Conservation (phyloP, 495 filamentous ascomycete species). For the Darksidea phi region DNA sequence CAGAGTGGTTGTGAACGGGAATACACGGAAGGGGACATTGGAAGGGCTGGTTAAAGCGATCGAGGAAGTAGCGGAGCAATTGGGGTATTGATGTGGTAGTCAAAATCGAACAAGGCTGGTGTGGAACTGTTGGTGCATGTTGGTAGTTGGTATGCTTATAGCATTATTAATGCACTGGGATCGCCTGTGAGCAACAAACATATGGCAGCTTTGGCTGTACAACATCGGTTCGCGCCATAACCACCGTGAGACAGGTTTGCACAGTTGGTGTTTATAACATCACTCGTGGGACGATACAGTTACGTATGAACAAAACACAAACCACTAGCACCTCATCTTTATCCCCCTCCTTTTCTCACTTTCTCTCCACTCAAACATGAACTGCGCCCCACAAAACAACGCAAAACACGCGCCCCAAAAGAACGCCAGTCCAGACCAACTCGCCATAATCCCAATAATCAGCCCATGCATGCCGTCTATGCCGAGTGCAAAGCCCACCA, state of each 20-base stretch:
- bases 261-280: too few species aligned
- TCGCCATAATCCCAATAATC: slow-evolving; percentile 68
- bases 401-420: slow-evolving; percentile 64
- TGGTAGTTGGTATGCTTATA: too few species aligned
- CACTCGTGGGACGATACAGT: too few species aligned
- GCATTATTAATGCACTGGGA: too few species aligned
- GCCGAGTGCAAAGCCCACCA: slow-evolving; percentile 92
- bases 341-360: slow-evolving; percentile 78
- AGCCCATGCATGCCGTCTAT: slow-evolving; percentile 81
- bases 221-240: too few species aligned
- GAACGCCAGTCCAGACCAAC: slow-evolving; percentile 73
- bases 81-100: slow-evolving; percentile 19
- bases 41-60: slow-evolving; percentile 75
- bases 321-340: slow-evolving; percentile 71
- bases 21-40: slow-evolving; percentile 69
- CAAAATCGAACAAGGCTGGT: too few species aligned
- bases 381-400: slow-evolving; percentile 81
- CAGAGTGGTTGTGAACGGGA: slow-evolving; percentile 79
- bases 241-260: too few species aligned
- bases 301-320: too few species aligned
- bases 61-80: slow-evolving; percentile 57
- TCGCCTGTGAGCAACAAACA: too few species aligned
- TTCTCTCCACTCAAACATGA: slow-evolving; percentile 96
- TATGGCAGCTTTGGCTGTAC: too few species aligned
- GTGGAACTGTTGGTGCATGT: too few species aligned